phyloP scores from a whole-genome alignment of 495 filamentous ascomycete species.

The Aspergillus leporis region DNA sequence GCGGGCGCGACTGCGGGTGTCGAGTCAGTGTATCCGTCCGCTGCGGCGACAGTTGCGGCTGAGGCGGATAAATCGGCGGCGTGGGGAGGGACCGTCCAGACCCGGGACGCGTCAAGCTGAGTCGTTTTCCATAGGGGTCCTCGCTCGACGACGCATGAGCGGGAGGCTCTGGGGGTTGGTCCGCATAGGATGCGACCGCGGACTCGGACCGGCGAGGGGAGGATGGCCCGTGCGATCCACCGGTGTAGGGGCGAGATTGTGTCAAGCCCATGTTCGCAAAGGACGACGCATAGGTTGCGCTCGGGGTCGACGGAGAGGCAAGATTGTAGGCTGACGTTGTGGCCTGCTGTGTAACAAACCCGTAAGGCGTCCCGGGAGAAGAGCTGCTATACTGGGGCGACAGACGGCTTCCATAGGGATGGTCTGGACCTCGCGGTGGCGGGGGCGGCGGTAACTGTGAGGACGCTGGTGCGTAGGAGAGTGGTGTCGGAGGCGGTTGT shows the following conservation, averaged over 20 bases:
- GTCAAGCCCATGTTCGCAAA: slow-evolving; percentile 20
- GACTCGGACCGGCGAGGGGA: slow-evolving; percentile 29
- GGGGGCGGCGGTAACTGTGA: slow-evolving; percentile 47
- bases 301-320: slow-evolving; percentile 22
- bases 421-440: slow-evolving; percentile 48
- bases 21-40: slow-evolving; percentile 55
- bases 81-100: slow-evolving; percentile 42
- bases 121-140: slow-evolving; percentile 28
- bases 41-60: slow-evolving; percentile 41
- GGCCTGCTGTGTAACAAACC: slow-evolving; percentile 20
- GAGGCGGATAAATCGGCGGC: slow-evolving; percentile 43
- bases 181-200: slow-evolving; percentile 30
- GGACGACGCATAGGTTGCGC: slow-evolving; percentile 27
- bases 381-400: slow-evolving; percentile 27
- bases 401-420: slow-evolving; percentile 44
- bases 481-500: slow-evolving; percentile 36
- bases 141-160: slow-evolving; percentile 39
- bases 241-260: slow-evolving; percentile 30
- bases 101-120: slow-evolving; percentile 36
- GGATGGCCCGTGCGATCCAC: slow-evolving; percentile 29
- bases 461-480: slow-evolving; percentile 35
- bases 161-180: slow-evolving; percentile 51
- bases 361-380: slow-evolving; percentile 22
- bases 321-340: slow-evolving; percentile 23
- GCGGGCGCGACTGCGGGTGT: slow-evolving; percentile 60